Conservation (phyloP, 31 red algal species). For the Asparagopsis taxiformis region DNA sequence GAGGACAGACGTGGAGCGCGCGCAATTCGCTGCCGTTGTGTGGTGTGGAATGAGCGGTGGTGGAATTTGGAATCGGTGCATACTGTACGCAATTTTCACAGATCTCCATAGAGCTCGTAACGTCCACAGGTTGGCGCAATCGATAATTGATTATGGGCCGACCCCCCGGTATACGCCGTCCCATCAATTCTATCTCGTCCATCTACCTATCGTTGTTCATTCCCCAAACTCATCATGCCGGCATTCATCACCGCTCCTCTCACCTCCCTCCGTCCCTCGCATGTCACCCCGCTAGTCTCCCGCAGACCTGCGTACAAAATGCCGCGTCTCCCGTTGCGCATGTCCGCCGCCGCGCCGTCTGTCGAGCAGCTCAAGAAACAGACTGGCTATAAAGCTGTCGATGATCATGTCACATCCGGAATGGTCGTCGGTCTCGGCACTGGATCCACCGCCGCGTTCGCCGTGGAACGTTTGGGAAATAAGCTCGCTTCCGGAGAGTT, state of each 20-base stretch:
- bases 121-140: too few relatives aligned
- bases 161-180: neutral
- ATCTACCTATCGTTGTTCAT: neutral
- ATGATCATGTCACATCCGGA: slow-evolving; percentile 91
- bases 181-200: neutral
- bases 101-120: too few relatives aligned
- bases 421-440: slow-evolving; percentile 99
- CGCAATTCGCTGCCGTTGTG: too few relatives aligned
- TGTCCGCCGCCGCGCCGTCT: slow-evolving; percentile 28
- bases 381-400: slow-evolving; percentile 88
- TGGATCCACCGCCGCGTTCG: slow-evolving; percentile 91
- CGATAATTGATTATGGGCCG: too few relatives aligned
- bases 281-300: neutral
- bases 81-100: too few relatives aligned
- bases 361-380: slow-evolving; percentile 87
- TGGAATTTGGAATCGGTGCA: too few relatives aligned
- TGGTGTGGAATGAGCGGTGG: too few relatives aligned
- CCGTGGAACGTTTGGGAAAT: slow-evolving; percentile 89
- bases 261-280: neutral
- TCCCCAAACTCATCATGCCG: neutral
- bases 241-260: neutral
- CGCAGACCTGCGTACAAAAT: neutral
- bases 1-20: too few relatives aligned
- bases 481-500: slow-evolving; percentile 70
- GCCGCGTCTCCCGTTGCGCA: neutral